Evolutionary conservation across 1,284 basidiomycete species (phyloP).

Genomic region (Chiua sp.): DNA sequence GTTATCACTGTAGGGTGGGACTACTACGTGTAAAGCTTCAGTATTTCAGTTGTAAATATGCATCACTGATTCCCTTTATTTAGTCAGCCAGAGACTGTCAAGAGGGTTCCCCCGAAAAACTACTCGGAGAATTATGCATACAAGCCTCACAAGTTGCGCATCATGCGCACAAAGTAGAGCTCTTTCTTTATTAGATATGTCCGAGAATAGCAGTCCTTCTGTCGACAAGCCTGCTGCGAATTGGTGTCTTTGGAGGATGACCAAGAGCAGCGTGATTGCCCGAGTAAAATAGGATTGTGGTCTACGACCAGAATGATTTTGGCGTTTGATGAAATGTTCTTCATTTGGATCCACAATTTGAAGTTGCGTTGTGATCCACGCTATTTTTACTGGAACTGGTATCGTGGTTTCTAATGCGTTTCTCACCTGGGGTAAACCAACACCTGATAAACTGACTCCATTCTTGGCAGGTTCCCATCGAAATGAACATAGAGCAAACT

Average conservation of each 20-base stretch:
- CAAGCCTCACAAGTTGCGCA: slow-evolving; percentile 81
- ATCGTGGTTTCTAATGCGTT: neutral
- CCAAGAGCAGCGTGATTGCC: too few relatives aligned
- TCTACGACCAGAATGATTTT: too few relatives aligned
- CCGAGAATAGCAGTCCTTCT: slow-evolving; percentile 3
- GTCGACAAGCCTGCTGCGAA: too few relatives aligned
- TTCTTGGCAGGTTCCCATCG: slow-evolving; percentile 3
- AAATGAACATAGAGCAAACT: slow-evolving; percentile 25
- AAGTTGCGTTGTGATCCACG: too few relatives aligned
- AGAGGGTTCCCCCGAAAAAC: slow-evolving; percentile 88
- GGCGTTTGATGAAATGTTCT: too few relatives aligned
- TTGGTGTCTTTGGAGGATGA: neutral
- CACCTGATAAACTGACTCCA: neutral
- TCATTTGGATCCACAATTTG: neutral
- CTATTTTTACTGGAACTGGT: neutral
- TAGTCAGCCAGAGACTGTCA: slow-evolving; percentile 73
- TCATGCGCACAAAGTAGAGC: slow-evolving; percentile 91
- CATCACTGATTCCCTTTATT: slow-evolving; percentile 1
- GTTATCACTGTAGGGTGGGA: slow-evolving; percentile 63
- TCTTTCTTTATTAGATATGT: slow-evolving; percentile 8
- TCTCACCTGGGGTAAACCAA: neutral
- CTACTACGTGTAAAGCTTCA: slow-evolving; percentile 67
- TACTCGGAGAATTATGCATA: slow-evolving; percentile 94
- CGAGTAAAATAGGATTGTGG: too few relatives aligned
- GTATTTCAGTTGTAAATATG: slow-evolving; percentile 1